Percentiles rank a stretch among this genome's conserved stretches.
Conservation (phyloP, 1,139 yeast species). For the Nakaseomyces kungkrabaensis region DNA sequence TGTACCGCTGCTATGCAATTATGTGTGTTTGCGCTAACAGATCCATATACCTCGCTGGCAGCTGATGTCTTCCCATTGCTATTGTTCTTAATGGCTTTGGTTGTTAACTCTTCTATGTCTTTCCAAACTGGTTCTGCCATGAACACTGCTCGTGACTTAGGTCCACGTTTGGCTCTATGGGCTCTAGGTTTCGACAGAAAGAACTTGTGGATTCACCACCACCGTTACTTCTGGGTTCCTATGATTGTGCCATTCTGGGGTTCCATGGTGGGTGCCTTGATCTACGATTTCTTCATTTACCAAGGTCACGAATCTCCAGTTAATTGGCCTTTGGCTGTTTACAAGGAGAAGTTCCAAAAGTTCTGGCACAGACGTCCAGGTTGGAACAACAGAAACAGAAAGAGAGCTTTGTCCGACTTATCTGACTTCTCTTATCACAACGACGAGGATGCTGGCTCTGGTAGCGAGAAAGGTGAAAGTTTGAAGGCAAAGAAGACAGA, state of each 20-base stretch:
- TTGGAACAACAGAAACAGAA: slow-evolving; percentile 21
- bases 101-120: slow-evolving; percentile 38
- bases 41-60: slow-evolving; percentile 39
- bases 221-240: slow-evolving; percentile 44
- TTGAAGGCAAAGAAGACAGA: slow-evolving; percentile 11
- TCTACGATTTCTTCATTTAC: slow-evolving; percentile 39
- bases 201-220: slow-evolving; percentile 32
- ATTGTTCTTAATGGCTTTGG: slow-evolving; percentile 35
- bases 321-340: slow-evolving; percentile 32
- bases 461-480: background rate
- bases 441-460: slow-evolving; percentile 9
- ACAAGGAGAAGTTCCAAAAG: slow-evolving; percentile 18
- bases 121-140: slow-evolving; percentile 45
- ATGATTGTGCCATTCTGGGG: slow-evolving; percentile 40
- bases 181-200: slow-evolving; percentile 38
- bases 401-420: slow-evolving; percentile 20
- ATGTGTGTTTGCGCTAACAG: slow-evolving; percentile 39
- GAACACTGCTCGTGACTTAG: slow-evolving; percentile 44
- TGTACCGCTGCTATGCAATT: slow-evolving; percentile 37
- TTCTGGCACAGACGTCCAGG: slow-evolving; percentile 27
- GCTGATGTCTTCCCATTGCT: slow-evolving; percentile 38
- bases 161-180: slow-evolving; percentile 40
- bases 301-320: slow-evolving; percentile 42
- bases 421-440: slow-evolving; percentile 25
- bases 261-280: slow-evolving; percentile 34